Conservation (phyloP, 768 basidiomycete species). For the Suillus decipiens region DNA sequence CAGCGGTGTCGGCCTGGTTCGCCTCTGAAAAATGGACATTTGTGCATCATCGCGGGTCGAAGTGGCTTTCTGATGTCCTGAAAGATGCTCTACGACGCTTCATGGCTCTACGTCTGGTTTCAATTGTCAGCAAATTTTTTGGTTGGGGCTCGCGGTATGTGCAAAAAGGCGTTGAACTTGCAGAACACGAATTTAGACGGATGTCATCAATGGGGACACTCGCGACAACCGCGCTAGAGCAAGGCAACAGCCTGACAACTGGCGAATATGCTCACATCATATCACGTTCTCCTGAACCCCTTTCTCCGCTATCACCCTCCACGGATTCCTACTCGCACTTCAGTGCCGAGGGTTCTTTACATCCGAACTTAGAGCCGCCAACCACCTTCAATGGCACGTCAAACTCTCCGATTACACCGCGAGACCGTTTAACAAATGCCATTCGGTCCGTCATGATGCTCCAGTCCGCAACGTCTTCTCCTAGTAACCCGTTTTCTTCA, state of each 20-base stretch:
- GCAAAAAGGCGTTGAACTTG: slow-evolving; percentile 7
- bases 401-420: slow-evolving; percentile 6
- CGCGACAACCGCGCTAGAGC: slow-evolving; percentile 9
- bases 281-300: slow-evolving; percentile 10
- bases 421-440: slow-evolving; percentile 34
- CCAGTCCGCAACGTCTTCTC: slow-evolving; percentile 23
- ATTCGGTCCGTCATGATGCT: slow-evolving; percentile 43
- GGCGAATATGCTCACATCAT: slow-evolving; percentile 2
- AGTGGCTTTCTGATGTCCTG: slow-evolving; percentile 68
- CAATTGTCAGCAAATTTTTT: not conserved
- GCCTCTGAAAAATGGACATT: slow-evolving; percentile 70
- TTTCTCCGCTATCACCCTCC: slow-evolving; percentile 9
- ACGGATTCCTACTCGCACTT: slow-evolving; percentile 3
- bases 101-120: slow-evolving; percentile 31
- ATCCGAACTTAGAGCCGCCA: not conserved
- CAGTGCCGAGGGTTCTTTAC: not conserved
- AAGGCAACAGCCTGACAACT: slow-evolving; percentile 3
- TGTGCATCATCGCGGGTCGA: slow-evolving; percentile 59
- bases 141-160: slow-evolving; percentile 5
- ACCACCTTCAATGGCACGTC: not conserved
- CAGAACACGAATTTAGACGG: slow-evolving; percentile 9
- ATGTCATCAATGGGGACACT: slow-evolving; percentile 9
- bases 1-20: slow-evolving; percentile 75
- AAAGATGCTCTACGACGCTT: slow-evolving; percentile 45
- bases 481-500: slow-evolving; percentile 8